Base-by-base conservation (phyloP, 2,329 filamentous ascomycete species). In the Ceratocystis diversiconidia region DNA sequence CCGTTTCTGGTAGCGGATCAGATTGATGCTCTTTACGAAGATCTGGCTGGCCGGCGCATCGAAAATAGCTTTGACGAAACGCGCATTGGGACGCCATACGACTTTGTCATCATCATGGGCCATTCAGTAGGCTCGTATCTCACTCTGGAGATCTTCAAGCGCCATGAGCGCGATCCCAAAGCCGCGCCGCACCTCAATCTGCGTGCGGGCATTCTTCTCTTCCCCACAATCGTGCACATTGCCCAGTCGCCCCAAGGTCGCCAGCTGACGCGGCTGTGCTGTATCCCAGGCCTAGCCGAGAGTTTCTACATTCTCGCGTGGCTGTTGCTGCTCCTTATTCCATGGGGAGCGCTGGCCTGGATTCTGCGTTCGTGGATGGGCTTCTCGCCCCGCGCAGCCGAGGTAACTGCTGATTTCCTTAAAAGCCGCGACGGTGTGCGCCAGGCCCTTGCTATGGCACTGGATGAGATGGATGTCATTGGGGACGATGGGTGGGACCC, bases 91-190 rank as follows among this genome's bases (percentile, higher is more conserved):
- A 70, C 73, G 60, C 72, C 75, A 0, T 85, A 82, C 69, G 78
- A 84, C 71, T 77, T 78, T 62, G 81, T 90, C 19, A 78, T 90
- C 6, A 75, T 92, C 17, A 81, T 88, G 62, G 88, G 87, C 3
- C 88, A 92, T 73, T 90, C 87, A 0, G 85, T 92, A 0, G 88
- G 88, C 28, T 77, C 83, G 8, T 92, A 88, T 72, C 86, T 92
- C 22, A 76, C 81, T 2, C 81, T 90, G 69, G 87, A 91, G 72
- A 75, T 88, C 36, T 81, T 89, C 61, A 77, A 84, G 68, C 77
- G 83, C 8, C 80, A 85, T 68, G 75, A 79, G 44, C 76, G 76
- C 46, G 69, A 75, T 48, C 71, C 72, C 0, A 67, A 69, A 12
- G 65, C 71, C 12, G 73, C 73, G 0, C 74, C 75, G n/a, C 71